Base-by-base conservation (phyloP, 306 rosid genomes). In the Senna tora region DNA sequence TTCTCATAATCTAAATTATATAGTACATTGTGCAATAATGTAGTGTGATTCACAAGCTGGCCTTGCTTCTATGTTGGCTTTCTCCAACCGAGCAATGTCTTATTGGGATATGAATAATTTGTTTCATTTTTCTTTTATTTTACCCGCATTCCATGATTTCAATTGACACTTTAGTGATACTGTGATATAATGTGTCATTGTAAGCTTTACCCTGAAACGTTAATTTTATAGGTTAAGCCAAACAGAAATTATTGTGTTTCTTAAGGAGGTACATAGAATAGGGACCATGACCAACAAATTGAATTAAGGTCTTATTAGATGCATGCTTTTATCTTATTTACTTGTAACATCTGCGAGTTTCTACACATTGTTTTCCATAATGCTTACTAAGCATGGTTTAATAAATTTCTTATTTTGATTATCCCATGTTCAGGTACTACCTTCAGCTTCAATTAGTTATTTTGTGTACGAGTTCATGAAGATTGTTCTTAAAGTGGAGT, bases 391-490 rank as follows among this genome's bases (percentile, higher is more conserved):
- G 38, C 55, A 53, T 9, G 62, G 14, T 72, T 67, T 6, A 52
- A 20, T 65, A 34, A 58, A 20, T 62, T 64, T 11, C 4, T 22
- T 21, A 17, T 77, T 54, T 43, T 55, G 25, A 67, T 50, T 56
- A 19, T 52, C 76, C 59, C 65, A 7, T 69, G 11, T 82, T 67
- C 87, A 94, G 99, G 99, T 94, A 46, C 99, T 94, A 76, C 99
- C 99, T 39, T 94, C 99, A 8, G 99, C 99, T 54, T 65, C 99
- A 65, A 87, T 88, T 64, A 91, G 99, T 81, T 94, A 86, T 82
- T 89, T 91, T 66, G 97, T 94, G 73, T 94, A 94, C 10, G 99
- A 94, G 85, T 94, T 81, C 86, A 91, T 89, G 99, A 94, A 94
- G 87, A 84, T 94, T 57, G 95, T 91, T 68, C 91, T 94, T 73